Evolutionary conservation across 176 grass and related monocot genomes (phyloP), one percentile per base, ranked within the genome.

Genomic region (Eragrostis curvula): DNA sequence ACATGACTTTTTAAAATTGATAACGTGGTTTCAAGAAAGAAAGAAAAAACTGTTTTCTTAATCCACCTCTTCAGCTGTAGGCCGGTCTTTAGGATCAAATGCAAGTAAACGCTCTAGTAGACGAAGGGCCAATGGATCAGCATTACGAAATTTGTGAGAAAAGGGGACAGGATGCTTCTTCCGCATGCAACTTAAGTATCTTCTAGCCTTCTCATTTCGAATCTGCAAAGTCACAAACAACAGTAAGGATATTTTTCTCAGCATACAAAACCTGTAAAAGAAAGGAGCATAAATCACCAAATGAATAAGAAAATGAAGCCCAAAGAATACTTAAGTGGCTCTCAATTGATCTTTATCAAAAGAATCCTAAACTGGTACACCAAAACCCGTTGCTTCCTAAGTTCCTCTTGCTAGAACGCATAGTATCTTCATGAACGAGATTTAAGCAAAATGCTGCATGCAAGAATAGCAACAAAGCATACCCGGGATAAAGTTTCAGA

Each of bases 131-230:
- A 92, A 86, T 52, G 91, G 91, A 92, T 99, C 96, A 24, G 80
- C 74, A 51, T 79, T 82, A 84, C 62, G 87, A 80, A 99, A 99
- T 51, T 96, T 99, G 21, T 92, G 93, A 55, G 83, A 78, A 55
- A 99, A 96, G 28, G 93, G 87, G 20, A 96, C 80, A 23, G 77
- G 82, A 43, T 88, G 57, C 71, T 99, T 96, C 75, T 96, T 96
- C 5, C 91, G 80, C 96, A 96, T 99, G 79, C 28, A 84, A 50
- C 80, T 94, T 82, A 99, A 89, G 75, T 99, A 99, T 77, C 93
- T 92, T 77, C 91, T 94, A 43, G 96, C 96, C 77, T 99, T 99
- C 52, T 99, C 96, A 92, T 99, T 99, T 74, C 93, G 79, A 88
- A 99, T 99, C 96, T 99, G 89, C 53, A 79, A 71, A 82, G 3